These are phyloP conservation scores for Neltuma alba DNA, from an alignment of 306 rosid species.

Conservation along the genomic window DNA sequence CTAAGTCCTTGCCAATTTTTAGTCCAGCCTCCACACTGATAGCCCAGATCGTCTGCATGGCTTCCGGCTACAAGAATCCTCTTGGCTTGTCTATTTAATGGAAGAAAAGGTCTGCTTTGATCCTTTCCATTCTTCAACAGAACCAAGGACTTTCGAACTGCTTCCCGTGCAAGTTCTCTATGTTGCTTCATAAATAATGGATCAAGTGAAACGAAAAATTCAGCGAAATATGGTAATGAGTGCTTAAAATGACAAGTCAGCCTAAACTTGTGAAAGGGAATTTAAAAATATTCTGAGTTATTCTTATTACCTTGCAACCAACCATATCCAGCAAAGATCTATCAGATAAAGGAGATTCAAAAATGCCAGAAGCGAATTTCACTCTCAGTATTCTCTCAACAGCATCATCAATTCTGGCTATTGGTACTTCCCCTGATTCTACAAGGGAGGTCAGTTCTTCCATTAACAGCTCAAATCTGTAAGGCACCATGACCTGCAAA, in stretches of 20 bases:
- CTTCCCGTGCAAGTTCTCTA: slow-evolving; percentile 85
- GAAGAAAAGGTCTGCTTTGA: slow-evolving; percentile 67
- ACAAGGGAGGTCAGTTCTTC: slow-evolving; percentile 62
- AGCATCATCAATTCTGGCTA: slow-evolving; percentile 78
- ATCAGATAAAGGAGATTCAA: slow-evolving; percentile 71
- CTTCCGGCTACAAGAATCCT: slow-evolving; percentile 79
- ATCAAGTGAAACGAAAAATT: not conserved
- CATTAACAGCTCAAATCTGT: slow-evolving; percentile 50
- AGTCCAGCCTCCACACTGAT: slow-evolving; percentile 95
- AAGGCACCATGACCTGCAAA: slow-evolving; percentile 83
- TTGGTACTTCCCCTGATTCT: slow-evolving; percentile 65
- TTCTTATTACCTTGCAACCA: slow-evolving; percentile 83
- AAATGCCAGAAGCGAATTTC: slow-evolving; percentile 77
- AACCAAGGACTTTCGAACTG: slow-evolving; percentile 84
- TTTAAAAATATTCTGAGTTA: slow-evolving; percentile 17
- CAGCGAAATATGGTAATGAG: not conserved
- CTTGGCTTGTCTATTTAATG: slow-evolving; percentile 65
- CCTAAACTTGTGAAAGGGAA: not conserved
- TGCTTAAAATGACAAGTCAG: slow-evolving; percentile 18
- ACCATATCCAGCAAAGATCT: slow-evolving; percentile 73
- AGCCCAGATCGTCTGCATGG: slow-evolving; percentile 86
- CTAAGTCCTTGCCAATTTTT: slow-evolving; percentile 61
- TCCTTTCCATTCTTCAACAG: slow-evolving; percentile 82
- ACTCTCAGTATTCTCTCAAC: slow-evolving; percentile 88
- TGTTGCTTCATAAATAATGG: slow-evolving; percentile 55